Conservation (phyloP, 768 basidiomycete species). For the Lanmaoa rubissima region DNA sequence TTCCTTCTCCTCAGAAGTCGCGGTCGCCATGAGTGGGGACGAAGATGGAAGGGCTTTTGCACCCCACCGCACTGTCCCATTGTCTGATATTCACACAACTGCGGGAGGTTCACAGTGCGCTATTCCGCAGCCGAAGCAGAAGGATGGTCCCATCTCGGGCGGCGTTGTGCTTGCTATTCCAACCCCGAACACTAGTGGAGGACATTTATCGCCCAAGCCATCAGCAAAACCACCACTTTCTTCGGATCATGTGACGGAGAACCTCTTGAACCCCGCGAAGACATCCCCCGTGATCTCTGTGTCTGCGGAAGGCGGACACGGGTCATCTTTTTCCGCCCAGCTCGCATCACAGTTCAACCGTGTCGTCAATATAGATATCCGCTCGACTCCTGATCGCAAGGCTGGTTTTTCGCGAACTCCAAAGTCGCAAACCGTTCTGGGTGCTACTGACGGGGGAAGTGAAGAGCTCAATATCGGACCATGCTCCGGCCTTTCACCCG, state of each 20-base stretch:
- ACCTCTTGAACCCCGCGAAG: background rate
- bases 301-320: slow-evolving; percentile 13
- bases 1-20: background rate
- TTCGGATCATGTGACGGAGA: background rate
- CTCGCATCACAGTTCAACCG: slow-evolving; percentile 17
- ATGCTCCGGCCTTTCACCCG: slow-evolving; percentile 18
- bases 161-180: slow-evolving; percentile 16
- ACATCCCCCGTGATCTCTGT: slow-evolving; percentile 7
- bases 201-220: slow-evolving; percentile 2
- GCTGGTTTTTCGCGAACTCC: slow-evolving; percentile 15
- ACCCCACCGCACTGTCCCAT: background rate
- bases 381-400: slow-evolving; percentile 9
- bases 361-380: background rate
- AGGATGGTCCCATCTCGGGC: slow-evolving; percentile 13
- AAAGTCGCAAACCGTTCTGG: slow-evolving; percentile 26
- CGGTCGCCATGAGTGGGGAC: background rate
- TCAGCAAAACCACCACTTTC: background rate
- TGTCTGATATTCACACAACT: background rate
- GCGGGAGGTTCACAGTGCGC: background rate
- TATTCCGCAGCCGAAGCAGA: background rate
- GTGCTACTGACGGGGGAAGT: background rate
- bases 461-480: slow-evolving; percentile 26
- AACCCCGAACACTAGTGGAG: background rate
- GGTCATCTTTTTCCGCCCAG: slow-evolving; percentile 6
- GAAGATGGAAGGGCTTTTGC: background rate